phyloP scores from a whole-genome alignment of 306 rosid genomes.

The Sicyos baderoa region DNA sequence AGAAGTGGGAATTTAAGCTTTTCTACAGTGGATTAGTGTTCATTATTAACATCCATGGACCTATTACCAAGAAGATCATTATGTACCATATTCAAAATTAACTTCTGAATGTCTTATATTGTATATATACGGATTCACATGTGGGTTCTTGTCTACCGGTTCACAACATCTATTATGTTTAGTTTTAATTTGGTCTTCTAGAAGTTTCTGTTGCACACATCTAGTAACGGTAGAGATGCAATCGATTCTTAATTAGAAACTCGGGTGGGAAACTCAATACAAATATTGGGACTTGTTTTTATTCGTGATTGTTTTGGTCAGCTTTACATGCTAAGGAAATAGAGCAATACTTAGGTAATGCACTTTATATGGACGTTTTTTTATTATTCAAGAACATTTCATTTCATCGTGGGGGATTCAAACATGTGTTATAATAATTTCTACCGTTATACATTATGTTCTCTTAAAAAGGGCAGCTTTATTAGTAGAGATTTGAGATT shows the following conservation, averaged over 20 bases:
- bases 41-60: background rate
- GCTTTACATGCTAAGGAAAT: no score
- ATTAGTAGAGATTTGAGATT: no score
- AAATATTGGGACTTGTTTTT: background rate
- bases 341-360: no score
- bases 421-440: no score
- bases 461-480: no score
- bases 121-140: background rate
- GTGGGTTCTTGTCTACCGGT: background rate
- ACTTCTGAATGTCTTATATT: background rate
- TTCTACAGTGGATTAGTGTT: background rate
- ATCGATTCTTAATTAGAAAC: background rate
- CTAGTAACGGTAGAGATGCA: background rate
- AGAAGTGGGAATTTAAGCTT: constrained; percentile 6
- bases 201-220: background rate
- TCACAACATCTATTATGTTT: background rate
- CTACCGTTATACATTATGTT: no score
- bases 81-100: background rate
- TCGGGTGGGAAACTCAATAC: background rate
- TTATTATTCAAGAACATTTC: no score
- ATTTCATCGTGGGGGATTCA: no score
- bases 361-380: no score
- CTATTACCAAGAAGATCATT: background rate
- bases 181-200: background rate
- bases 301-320: no score